These are phyloP conservation scores for Sporothrix sp. DNA, from an alignment of 2,329 filamentous ascomycete species.

Conservation along the genomic window DNA sequence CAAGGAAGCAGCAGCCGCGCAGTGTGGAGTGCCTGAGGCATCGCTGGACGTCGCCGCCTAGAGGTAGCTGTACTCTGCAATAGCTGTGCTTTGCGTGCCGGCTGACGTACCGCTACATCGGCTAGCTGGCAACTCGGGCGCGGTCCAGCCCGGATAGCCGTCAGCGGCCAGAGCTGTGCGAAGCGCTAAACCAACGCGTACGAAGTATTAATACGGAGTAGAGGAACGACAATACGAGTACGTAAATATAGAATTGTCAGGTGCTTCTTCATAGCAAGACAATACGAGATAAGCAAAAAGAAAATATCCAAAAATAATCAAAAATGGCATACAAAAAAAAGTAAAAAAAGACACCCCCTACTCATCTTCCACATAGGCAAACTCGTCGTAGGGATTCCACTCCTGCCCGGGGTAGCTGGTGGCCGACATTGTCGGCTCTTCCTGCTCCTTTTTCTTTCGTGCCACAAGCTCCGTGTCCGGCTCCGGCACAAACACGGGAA, in stretches of 20 bases:
- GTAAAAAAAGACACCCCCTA: neutral
- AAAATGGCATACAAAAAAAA: neutral
- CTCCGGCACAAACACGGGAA: constrained; percentile 30
- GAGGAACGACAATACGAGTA: too few relatives aligned
- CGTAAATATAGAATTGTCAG: neutral
- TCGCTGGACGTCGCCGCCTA: too few relatives aligned
- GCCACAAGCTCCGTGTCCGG: constrained; percentile 18
- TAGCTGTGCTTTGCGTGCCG: too few relatives aligned
- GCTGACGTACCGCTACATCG: too few relatives aligned
- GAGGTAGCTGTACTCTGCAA: too few relatives aligned
- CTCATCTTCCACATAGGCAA: constrained; percentile 23
- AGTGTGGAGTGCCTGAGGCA: constrained; percentile 1
- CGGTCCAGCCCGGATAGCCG: too few relatives aligned
- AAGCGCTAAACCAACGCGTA: too few relatives aligned
- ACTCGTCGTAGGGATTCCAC: constrained; percentile 48
- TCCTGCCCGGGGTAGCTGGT: constrained; percentile 63
- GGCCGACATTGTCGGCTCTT: constrained; percentile 51
- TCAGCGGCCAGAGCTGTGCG: too few relatives aligned
- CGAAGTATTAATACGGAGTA: too few relatives aligned
- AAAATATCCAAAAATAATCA: neutral
- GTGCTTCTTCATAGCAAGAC: too few relatives aligned
- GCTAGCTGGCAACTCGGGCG: too few relatives aligned
- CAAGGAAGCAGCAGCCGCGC: neutral
- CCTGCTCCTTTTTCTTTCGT: constrained; percentile 30
- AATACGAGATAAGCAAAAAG: neutral